Evolutionary conservation across 2,329 filamentous ascomycete genomes (phyloP), one percentile per base, ranked within the genome.

Genomic region (Exserohilum turcica): DNA sequence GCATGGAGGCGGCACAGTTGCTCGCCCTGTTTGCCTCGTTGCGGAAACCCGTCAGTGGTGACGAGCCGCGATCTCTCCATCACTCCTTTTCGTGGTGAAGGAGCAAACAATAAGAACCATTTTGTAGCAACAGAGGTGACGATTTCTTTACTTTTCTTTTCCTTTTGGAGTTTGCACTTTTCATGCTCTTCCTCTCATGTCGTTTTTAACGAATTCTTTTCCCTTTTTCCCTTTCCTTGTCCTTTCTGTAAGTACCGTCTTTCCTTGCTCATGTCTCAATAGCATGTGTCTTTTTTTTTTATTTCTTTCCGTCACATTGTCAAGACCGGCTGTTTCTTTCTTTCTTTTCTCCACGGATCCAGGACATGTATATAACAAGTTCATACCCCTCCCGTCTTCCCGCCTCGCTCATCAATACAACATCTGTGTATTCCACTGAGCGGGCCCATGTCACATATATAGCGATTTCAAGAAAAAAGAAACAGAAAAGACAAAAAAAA

Each of bases 11-110:
- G 6, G 61, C 66, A 3, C 63, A 72, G 44, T 55, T 74, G 1
- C 59, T 74, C 2, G 54, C 62, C 1, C 52, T 74, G n/a, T 73
- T 73, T 39, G 69, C 72, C 2, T 63, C 67, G 15, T 60, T 73
- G 29, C 57, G 66, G 5, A 70, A 64, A 16, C 59, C 60, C 3
- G 15, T 37, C 0, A 44, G n/a, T 6, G 53, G 15, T 6, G 54
- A 59, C 9, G 67, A 67, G 32, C 62, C 63, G 5, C 55, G 58
- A 24, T 63, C 64, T 2, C 46, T 73, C 28, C 63, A 67, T 33
- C 62, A 64, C 9, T 70, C 71, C 1, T 72, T 71, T 40, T 68
- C 68, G 2, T 73, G 71, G 71, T 73, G 50, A 70, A 24, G 7
- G 7, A 24, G 7, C 4, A 24, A 24, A 24, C 4, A 24, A 24